phyloP scores from a whole-genome alignment of 2,329 filamentous ascomycete species.

The Scleromitrula shiraiana region DNA sequence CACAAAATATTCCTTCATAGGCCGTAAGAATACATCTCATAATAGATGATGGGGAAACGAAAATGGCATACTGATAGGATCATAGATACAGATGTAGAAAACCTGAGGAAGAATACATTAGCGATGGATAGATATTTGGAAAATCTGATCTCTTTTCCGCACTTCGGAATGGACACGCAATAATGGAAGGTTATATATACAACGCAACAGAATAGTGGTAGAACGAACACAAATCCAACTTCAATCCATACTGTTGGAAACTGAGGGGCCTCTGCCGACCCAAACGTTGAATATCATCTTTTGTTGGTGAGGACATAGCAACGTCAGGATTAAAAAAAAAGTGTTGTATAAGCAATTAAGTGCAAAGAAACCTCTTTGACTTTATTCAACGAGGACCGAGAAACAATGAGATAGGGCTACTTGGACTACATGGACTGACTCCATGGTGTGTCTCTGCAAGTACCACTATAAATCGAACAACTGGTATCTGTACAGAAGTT shows the following conservation, averaged over 20 bases:
- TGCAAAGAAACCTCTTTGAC: background rate
- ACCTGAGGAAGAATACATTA: background rate
- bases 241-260: conserved; percentile 10
- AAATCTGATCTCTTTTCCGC: too few species aligned
- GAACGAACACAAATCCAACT: conserved; percentile 9
- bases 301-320: background rate
- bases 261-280: conserved; percentile 8
- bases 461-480: too few species aligned
- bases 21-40: background rate
- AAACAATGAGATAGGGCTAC: too few species aligned
- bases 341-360: background rate
- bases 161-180: too few species aligned
- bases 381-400: too few species aligned
- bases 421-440: too few species aligned
- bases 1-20: conserved; percentile 48
- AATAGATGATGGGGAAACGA: background rate
- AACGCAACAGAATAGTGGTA: background rate
- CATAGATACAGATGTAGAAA: conserved; percentile 6
- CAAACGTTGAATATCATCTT: conserved; percentile 7
- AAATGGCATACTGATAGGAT: conserved; percentile 6
- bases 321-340: background rate
- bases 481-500: too few species aligned
- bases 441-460: too few species aligned
- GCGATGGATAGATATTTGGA: too few species aligned
- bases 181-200: too few species aligned